These are phyloP conservation scores for Sporothrix humicola DNA, from an alignment of 2,329 filamentous ascomycete species.

Conservation along the genomic window DNA sequence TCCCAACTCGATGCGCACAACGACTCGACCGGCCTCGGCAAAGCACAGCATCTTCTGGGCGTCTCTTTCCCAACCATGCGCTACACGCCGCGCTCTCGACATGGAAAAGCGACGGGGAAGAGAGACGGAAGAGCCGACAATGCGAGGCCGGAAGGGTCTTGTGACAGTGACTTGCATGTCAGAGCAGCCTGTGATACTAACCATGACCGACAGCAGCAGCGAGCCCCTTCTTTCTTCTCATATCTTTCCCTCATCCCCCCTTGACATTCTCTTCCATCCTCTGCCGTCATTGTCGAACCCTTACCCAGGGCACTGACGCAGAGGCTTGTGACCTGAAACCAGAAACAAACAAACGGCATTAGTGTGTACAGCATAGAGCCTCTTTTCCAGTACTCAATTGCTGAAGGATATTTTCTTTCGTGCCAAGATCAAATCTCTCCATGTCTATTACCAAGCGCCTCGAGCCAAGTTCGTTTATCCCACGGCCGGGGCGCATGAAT, in stretches of 20 bases:
- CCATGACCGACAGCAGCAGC: neutral
- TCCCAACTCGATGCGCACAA: neutral
- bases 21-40: neutral
- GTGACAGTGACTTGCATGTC: constrained; percentile 24
- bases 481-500: constrained; percentile 62
- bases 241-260: neutral
- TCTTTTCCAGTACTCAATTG: constrained; percentile 55
- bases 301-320: constrained; percentile 21
- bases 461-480: constrained; percentile 41
- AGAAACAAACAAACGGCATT: constrained; percentile 53
- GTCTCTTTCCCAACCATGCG: neutral
- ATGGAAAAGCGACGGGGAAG: neutral
- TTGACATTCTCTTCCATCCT: neutral
- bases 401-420: constrained; percentile 61
- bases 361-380: constrained; percentile 65
- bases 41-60: neutral
- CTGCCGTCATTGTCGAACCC: neutral
- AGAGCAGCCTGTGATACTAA: neutral
- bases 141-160: constrained; percentile 25
- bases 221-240: neutral
- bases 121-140: constrained; percentile 16
- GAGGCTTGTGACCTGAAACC: constrained; percentile 5
- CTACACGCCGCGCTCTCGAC: no score
- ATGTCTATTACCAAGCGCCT: constrained; percentile 66
- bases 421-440: constrained; percentile 57